A percentile compares a stretch with the other conserved stretches of the same genome.
Evolutionary conservation across 352 stramenopile species (phyloP).

Genomic region (Phytophthora citrophthora): DNA sequence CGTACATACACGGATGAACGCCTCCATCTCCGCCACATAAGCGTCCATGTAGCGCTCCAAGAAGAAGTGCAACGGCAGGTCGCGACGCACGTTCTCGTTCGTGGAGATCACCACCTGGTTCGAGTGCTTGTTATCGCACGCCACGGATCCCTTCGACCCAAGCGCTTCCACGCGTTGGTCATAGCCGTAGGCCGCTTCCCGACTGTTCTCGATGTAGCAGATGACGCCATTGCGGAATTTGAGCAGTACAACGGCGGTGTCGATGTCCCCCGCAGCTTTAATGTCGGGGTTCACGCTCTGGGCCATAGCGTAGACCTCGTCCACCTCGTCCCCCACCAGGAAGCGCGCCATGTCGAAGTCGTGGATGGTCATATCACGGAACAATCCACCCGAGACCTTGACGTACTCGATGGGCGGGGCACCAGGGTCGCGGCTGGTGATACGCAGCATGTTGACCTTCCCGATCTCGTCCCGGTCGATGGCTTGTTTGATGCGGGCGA

Average conservation of each 20-base stretch:
- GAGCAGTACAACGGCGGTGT: conserved; percentile 92
- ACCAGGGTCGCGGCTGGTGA: conserved; percentile 66
- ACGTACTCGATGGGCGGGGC: conserved; percentile 54
- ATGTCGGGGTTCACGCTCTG: conserved; percentile 62
- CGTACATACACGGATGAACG: conserved; percentile 69
- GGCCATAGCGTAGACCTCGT: conserved; percentile 77
- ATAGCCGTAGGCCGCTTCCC: conserved; percentile 94
- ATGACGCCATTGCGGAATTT: conserved; percentile 91
- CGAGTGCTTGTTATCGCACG: conserved; percentile 94
- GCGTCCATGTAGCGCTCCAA: conserved; percentile 94
- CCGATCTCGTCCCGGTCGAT: conserved; percentile 90
- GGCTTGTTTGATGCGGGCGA: conserved; percentile 84
- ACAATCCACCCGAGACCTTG: conserved; percentile 88
- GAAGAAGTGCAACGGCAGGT: conserved; percentile 96
- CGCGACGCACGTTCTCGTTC: conserved; percentile 48
- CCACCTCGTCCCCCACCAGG: conserved; percentile 84
- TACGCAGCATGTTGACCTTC: conserved; percentile 85
- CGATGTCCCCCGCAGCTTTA: conserved; percentile 85
- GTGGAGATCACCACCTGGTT: conserved; percentile 84
- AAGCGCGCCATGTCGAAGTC: conserved; percentile 96
- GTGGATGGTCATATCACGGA: conserved; percentile 96
- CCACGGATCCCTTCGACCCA: conserved; percentile 90
- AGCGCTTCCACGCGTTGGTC: conserved; percentile 95
- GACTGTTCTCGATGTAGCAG: conserved; percentile 95
- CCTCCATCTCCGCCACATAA: conserved; percentile 71